Evolutionary conservation across 2,329 filamentous ascomycete genomes (phyloP).

Genomic region (Claviceps citrina): DNA sequence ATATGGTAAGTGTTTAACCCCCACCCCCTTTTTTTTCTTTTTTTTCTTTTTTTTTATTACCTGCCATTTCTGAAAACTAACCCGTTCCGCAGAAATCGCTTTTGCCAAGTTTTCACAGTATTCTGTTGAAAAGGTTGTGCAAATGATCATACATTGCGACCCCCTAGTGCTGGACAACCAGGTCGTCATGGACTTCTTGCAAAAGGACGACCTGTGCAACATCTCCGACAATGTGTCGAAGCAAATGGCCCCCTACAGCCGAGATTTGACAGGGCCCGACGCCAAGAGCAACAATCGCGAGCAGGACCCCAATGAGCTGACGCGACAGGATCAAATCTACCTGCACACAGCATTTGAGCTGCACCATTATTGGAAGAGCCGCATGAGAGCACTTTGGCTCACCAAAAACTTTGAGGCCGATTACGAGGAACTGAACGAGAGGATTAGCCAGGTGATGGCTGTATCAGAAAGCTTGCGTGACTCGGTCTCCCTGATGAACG

Average conservation of each 20-base stretch:
- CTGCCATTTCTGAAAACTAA: background rate
- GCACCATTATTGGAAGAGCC: constrained; percentile 96
- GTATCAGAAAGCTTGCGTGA: constrained; percentile 84
- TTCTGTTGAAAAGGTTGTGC: constrained; percentile 69
- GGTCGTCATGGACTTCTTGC: constrained; percentile 93
- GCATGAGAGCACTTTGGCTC: constrained; percentile 78
- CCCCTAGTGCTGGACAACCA: constrained; percentile 71
- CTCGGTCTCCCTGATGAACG: constrained; percentile 87
- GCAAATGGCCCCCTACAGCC: constrained; percentile 85
- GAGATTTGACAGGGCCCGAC: constrained; percentile 86
- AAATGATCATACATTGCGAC: constrained; percentile 94
- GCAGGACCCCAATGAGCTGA: constrained; percentile 74
- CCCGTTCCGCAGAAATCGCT: constrained; percentile 50
- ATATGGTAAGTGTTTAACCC: constrained; percentile 52
- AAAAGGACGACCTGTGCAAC: constrained; percentile 82
- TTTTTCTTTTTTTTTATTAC: background rate
- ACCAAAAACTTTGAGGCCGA: constrained; percentile 74
- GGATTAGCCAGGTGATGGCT: constrained; percentile 69
- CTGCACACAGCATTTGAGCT: constrained; percentile 85
- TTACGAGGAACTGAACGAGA: constrained; percentile 79
- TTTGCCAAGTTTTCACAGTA: constrained; percentile 83
- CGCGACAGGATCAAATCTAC: constrained; percentile 89
- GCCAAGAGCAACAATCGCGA: constrained; percentile 65
- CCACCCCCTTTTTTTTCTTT: too few relatives aligned
- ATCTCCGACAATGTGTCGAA: constrained; percentile 84